Evolutionary conservation across 2,329 filamentous ascomycete species (phyloP).

Genomic region (Aspergillus costaricaensis): DNA sequence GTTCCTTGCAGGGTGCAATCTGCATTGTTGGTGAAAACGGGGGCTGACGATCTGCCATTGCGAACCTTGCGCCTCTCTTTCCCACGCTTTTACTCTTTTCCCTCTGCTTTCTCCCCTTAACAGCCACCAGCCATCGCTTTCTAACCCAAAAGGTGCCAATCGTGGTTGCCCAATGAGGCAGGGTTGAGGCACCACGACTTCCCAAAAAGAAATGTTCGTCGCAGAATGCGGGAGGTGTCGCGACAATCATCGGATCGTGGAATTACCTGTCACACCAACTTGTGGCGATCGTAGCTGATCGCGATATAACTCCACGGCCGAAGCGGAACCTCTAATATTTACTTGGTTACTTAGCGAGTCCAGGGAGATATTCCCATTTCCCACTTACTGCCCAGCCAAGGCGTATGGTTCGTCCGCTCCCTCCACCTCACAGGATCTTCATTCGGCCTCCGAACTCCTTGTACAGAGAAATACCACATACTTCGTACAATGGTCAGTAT

Average conservation of each 20-base stretch:
- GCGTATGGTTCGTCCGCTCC: too few species aligned
- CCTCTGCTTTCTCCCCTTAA: neutral
- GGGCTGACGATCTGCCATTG: neutral
- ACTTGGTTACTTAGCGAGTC: too few species aligned
- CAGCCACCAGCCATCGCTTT: neutral
- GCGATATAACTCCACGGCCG: neutral
- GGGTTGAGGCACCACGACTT: neutral
- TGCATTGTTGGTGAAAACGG: neutral
- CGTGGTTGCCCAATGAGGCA: neutral
- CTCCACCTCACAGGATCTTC: too few species aligned
- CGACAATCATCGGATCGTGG: neutral
- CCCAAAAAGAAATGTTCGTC: neutral
- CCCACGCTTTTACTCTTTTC: conserved; percentile 3
- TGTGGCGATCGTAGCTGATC: neutral
- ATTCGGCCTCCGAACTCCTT: too few species aligned
- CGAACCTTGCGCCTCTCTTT: neutral
- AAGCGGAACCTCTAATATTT: too few species aligned
- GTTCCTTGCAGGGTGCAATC: conserved; percentile 10
- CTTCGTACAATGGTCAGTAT: too few species aligned
- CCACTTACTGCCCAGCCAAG: too few species aligned
- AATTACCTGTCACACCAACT: neutral
- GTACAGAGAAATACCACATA: too few species aligned
- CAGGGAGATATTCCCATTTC: too few species aligned
- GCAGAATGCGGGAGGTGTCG: neutral
- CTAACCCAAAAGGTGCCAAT: conserved; percentile 5